Evolutionary conservation across 2,329 filamentous ascomycete species (phyloP), one percentile per base, ranked within the genome.

Genomic region (Rhytidhysteron rufulum): DNA sequence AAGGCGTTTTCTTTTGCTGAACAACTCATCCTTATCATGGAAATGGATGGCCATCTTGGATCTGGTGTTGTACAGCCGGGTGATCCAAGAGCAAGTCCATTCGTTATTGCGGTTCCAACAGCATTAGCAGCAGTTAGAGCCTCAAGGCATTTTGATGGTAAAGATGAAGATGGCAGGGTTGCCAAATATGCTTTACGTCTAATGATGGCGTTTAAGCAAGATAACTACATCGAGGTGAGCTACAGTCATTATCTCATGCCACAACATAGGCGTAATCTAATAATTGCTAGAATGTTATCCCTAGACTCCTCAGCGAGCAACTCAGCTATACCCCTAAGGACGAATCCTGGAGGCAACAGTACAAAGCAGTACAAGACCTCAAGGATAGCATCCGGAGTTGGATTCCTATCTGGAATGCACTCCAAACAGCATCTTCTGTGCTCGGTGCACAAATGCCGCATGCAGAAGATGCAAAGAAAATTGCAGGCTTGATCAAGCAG

Each of bases 371-470:
- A 5, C 19, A 15, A 34, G 11, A 17, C 40, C 44, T 34, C 41
- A 40, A 13, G 47, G 58, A 45, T 39, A 47, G 54, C 9, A 55
- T 62, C 39, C 40, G 62, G 11, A 48, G 49, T 10, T 53, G 51
- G 7, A 47, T 67, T 6, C 58, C 65, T 13, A 54, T 66, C 20
- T 67, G 59, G 54, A 62, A 68, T 38, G 66, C 59, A 20, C 51
- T 68, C 16, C 42, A 40, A 11, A 49, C 69, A 16, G 62, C 65
- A 7, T 52, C 56, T 34, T 56, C 57, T 31, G 53, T 68, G 8
- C 51, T 68, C 3, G 57, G 58, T 6, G 33, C 31, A n/a, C 17
- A 55, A 13, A 48, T 57, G 16, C 47, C 47, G 5, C 20, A 35
- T n/a, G 13, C n/a, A 5, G 25, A 39, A 17, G n/a, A 20, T 9